phyloP scores from a whole-genome alignment of 2,329 filamentous ascomycete species.

The Hymenoscyphus salicellus region DNA sequence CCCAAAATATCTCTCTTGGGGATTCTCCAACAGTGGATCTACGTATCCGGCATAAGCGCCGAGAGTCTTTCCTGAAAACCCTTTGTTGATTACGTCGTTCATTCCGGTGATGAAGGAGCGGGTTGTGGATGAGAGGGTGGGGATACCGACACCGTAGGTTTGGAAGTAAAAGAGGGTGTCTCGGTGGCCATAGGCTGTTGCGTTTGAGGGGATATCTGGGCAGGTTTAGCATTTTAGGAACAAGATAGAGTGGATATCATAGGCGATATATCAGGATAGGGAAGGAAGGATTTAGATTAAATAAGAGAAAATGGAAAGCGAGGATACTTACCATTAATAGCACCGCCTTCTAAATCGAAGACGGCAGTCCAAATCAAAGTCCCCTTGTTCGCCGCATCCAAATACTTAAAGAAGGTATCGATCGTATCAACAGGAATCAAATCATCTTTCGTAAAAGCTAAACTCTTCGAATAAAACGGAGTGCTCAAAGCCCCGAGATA shows the following conservation, averaged over 20 bases:
- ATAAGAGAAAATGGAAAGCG: too few species aligned
- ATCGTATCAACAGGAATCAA: conserved; percentile 47
- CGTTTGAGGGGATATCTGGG: conserved; percentile 47
- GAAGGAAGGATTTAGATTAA: too few species aligned
- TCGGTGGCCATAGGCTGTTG: conserved; percentile 61
- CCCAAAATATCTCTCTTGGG: conserved; percentile 29
- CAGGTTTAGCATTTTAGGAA: not conserved
- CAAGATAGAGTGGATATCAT: too few species aligned
- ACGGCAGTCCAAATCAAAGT: conserved; percentile 59
- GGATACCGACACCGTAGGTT: conserved; percentile 55
- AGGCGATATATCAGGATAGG: too few species aligned
- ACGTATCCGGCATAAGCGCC: conserved; percentile 64
- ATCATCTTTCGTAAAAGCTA: conserved; percentile 48
- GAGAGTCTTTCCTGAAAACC: conserved; percentile 37
- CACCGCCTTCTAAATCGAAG: conserved; percentile 61
- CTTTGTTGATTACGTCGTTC: conserved; percentile 43
- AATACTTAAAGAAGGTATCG: conserved; percentile 51
- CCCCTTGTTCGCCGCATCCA: conserved; percentile 48
- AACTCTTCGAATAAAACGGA: conserved; percentile 12
- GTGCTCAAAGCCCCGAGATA: not conserved
- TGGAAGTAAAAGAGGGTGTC: conserved; percentile 64
- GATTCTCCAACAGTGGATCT: conserved; percentile 43
- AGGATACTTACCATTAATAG: conserved; percentile 43
- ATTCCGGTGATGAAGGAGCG: conserved; percentile 52
- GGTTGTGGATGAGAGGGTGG: conserved; percentile 45